Conservation (phyloP, 352 stramenopile species). For the Globisporangium viniferum region DNA sequence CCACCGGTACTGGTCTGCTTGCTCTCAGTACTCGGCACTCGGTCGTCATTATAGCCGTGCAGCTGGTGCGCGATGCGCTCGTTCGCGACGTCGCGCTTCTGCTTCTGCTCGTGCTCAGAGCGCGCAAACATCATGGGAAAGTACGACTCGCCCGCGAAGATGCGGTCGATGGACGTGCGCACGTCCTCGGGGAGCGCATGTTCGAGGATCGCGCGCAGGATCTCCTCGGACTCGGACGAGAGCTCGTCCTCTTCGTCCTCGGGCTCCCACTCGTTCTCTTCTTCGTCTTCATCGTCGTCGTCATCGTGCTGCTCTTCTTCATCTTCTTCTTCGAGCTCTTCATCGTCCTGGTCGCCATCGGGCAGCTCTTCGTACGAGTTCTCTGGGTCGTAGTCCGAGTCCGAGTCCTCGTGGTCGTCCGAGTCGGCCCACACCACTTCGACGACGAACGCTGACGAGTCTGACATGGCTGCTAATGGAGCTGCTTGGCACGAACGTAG, state of each 20-base stretch:
- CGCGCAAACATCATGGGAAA: slow-evolving; percentile 59
- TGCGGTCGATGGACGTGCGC: slow-evolving; percentile 51
- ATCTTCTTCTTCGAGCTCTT: slow-evolving; percentile 4
- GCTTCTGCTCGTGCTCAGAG: slow-evolving; percentile 52
- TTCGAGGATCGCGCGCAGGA: slow-evolving; percentile 28
- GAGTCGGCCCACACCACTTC: slow-evolving; percentile 18
- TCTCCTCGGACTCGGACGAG: slow-evolving; percentile 24
- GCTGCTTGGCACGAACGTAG: not conserved
- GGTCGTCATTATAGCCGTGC: slow-evolving; percentile 42
- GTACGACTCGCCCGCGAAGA: slow-evolving; percentile 65
- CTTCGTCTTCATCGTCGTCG: slow-evolving; percentile 10
- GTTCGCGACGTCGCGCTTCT: slow-evolving; percentile 39
- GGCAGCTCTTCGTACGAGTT: slow-evolving; percentile 12
- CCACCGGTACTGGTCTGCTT: not conserved
- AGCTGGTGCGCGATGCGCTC: slow-evolving; percentile 73
- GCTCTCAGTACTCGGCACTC: not conserved
- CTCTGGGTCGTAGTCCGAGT: slow-evolving; percentile 21
- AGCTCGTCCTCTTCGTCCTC: slow-evolving; percentile 29
- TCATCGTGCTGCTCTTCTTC: slow-evolving; percentile 12
- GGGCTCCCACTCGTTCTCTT: slow-evolving; percentile 21
- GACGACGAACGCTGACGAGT: slow-evolving; percentile 1
- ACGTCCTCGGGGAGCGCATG: slow-evolving; percentile 45
- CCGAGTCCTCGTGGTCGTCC: slow-evolving; percentile 16
- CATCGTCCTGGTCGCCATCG: not conserved
- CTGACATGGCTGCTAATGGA: slow-evolving; percentile 10